Percentiles rank a stretch among this genome's conserved stretches.
Evolutionary conservation across 2,329 filamentous ascomycete species (phyloP).

Genomic region (Nannizzia gypsea): DNA sequence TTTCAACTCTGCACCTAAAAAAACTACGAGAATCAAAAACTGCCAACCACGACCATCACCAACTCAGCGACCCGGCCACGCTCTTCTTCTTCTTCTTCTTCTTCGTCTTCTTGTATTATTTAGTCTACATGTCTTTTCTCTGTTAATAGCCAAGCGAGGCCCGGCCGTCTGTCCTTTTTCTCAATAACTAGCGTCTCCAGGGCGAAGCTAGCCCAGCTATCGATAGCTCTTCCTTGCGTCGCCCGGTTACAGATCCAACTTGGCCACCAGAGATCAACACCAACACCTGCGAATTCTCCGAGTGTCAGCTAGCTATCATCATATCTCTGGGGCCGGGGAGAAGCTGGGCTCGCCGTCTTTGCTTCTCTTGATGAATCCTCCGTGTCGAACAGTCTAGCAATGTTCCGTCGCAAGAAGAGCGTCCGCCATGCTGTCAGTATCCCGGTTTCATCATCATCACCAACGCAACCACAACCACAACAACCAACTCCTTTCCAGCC

Average conservation of each 20-base stretch:
- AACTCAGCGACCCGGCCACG: not conserved
- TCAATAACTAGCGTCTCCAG: not conserved
- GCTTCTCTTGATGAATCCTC: not conserved
- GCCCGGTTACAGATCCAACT: not conserved
- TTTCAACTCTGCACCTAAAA: too few relatives aligned
- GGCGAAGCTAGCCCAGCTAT: not conserved
- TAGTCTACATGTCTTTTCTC: not conserved
- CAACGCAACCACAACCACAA: too few relatives aligned
- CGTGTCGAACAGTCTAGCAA: conserved; percentile 13
- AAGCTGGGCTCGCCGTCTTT: not conserved
- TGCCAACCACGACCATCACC: not conserved
- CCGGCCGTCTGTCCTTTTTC: not conserved
- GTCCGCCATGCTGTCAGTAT: conserved; percentile 33
- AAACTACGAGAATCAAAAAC: too few relatives aligned
- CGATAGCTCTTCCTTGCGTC: not conserved
- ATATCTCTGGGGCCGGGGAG: not conserved
- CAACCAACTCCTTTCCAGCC: too few relatives aligned
- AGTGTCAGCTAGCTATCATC: not conserved
- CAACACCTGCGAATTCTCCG: not conserved
- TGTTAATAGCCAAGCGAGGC: too few relatives aligned
- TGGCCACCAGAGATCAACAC: not conserved
- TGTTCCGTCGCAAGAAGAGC: conserved; percentile 34
- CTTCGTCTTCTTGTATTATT: not conserved
- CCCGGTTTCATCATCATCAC: not conserved
- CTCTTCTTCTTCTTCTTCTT: not conserved